Evolutionary conservation across 805 yeast species (phyloP), one percentile per base, ranked within the genome.

Genomic region (Kodamaea jinghongensis): DNA sequence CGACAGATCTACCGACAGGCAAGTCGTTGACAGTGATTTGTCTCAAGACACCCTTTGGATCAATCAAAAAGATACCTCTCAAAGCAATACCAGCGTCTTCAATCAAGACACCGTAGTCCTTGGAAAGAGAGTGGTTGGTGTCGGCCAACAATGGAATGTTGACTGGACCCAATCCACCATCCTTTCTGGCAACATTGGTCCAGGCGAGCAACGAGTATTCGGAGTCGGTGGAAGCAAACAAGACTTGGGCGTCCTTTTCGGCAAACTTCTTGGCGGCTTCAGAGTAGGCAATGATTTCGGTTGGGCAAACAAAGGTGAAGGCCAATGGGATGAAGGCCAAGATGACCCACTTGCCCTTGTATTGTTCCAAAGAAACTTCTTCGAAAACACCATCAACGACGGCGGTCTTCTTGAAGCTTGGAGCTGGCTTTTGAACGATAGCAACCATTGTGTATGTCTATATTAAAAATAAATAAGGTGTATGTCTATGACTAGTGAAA

Each of bases 1-100:
- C 97, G 55, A 93, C 99, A 62, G 86, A 85, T 80, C 99, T 89
- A 70, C 99, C 99, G 55, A 93, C 99, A 69, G 99, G 96, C 69
- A 91, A 84, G 72, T 93, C 98, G 79, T 93, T 93, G 79, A 93
- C 78, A 73, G 98, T 91, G 74, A 85, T 77, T 78, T 93, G 99
- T 84, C 98, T 88, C 60, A 93, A 79, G 57, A 68, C 68, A 60
- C 97, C 97, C 71, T 83, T 78, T 67, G 98, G 98, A 77, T 93
- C 98, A 60, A 93, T 93, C 73, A 93, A 73, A 78, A 93, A 93
- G 73, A 91, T 83, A 71, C 99, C 99, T 81, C 99, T 89, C 66
- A 91, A 80, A 57, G 96, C 96, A 60, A 93, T 70, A 74, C 99
- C 99, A 61, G 79, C 97, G 52, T 93, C 98, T 78, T 85, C 95